Evolutionary conservation across 495 filamentous ascomycete species (phyloP), one percentile per base, ranked within the genome.

Genomic region (Melanomma pulvis-pyrius): DNA sequence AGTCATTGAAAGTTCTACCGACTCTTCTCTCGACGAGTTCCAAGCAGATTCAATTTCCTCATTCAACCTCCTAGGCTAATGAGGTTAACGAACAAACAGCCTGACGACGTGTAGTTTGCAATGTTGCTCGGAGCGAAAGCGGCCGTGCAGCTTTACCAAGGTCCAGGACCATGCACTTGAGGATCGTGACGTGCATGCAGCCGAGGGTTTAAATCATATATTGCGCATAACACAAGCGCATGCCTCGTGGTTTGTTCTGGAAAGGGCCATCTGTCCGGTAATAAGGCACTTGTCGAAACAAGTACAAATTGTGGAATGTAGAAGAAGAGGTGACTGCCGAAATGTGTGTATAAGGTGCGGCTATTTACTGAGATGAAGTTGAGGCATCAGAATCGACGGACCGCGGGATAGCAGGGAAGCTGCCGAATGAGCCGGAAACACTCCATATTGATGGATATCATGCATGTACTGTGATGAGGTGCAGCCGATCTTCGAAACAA

Each of bases 371-470:
- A 53, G 50, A 63, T 63, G 60, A 63, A 56, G 21, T 41, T 26
- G 49, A 15, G 17, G 51, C 11, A 30, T 54, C 19, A 47, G 39
- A 30, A 36, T 32, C 41, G 28, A 64, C 15, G 39, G n/a, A 32
- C 41, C 58, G 29, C 51, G 28, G 51, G 50, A 64, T 21, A 50
- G 26, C 53, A 48, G 26, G 36, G 34, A 56, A 54, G 48, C 21
- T 67, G 63, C 63, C 63, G 55, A 67, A 67, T 29, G 44, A 65
- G 26, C 52, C 53, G 53, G 44, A 49, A 25, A 25, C n/a, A 50
- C 29, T 21, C 52, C 19, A 63, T 25, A 55, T 55, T 61, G 59
- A 61, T 61, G 59, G 59, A 47, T 24, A 47, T 61, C 26, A 50
- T 28, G 36, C 29, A 54, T 50, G 61, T 49, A 54, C 24, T 36